Percentiles rank a stretch among this genome's conserved stretches.
Evolutionary conservation across 176 grass and related monocot genomes (phyloP).

Genomic region (Rhynchospora breviuscula): DNA sequence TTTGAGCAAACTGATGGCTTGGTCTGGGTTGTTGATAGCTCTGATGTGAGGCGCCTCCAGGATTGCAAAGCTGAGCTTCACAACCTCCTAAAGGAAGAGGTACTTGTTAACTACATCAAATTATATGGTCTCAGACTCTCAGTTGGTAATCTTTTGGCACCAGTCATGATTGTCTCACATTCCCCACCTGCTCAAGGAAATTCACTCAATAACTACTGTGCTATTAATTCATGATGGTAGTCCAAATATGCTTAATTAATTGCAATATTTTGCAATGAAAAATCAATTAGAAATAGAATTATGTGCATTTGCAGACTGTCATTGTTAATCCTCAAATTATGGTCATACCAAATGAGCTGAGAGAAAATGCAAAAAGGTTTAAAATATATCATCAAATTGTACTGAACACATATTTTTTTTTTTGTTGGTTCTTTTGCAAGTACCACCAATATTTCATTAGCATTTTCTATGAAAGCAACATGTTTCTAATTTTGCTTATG

Average conservation of each 20-base stretch:
- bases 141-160: neutral
- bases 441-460: neutral
- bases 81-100: constrained; percentile 96
- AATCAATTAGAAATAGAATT: neutral
- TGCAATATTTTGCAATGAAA: neutral
- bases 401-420: neutral
- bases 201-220: neutral
- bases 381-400: neutral
- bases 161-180: neutral
- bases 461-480: neutral
- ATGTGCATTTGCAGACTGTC: neutral
- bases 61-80: constrained; percentile 83
- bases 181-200: neutral
- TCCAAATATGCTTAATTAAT: neutral
- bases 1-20: constrained; percentile 89
- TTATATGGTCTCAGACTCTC: neutral
- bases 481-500: neutral
- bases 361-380: neutral
- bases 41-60: constrained; percentile 66
- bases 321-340: neutral
- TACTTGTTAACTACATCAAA: constrained; percentile 12
- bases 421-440: neutral
- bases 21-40: constrained; percentile 89
- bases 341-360: neutral
- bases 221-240: neutral